These are phyloP conservation scores for Sporothrix mexicana DNA, from an alignment of 2,329 filamentous ascomycete genomes.

Conservation along the genomic window DNA sequence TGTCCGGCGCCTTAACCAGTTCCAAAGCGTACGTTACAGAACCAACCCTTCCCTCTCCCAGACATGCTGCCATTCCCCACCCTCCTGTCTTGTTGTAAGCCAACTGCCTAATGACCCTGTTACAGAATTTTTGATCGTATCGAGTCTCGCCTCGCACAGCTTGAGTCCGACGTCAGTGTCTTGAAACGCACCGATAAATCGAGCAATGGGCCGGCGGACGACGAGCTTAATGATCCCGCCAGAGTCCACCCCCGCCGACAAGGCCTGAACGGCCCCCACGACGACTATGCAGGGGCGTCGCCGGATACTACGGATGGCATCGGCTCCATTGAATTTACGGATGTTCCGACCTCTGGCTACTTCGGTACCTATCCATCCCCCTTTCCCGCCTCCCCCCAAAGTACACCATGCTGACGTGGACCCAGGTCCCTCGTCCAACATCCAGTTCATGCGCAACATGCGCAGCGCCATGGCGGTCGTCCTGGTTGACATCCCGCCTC, in stretches of 20 bases:
- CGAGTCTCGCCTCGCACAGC: not conserved
- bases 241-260: not conserved
- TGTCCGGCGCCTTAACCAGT: not conserved
- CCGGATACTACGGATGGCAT: constrained; percentile 36
- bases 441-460: constrained; percentile 36
- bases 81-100: not conserved
- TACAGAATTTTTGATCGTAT: not conserved
- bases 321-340: constrained; percentile 38
- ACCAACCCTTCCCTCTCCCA: not conserved
- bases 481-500: not conserved
- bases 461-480: not conserved
- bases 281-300: not conserved
- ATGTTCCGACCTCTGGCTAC: constrained; percentile 37
- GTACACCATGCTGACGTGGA: no score
- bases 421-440: constrained; percentile 39
- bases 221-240: no score
- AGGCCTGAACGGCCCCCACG: not conserved
- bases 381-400: no score
- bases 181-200: not conserved
- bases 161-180: not conserved
- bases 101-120: not conserved
- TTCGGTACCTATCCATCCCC: constrained; percentile 32
- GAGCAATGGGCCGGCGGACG: not conserved
- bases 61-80: not conserved
- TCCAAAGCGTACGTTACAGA: not conserved